Evolutionary conservation across 768 basidiomycete genomes (phyloP).

Genomic region (Boletellus sp.): DNA sequence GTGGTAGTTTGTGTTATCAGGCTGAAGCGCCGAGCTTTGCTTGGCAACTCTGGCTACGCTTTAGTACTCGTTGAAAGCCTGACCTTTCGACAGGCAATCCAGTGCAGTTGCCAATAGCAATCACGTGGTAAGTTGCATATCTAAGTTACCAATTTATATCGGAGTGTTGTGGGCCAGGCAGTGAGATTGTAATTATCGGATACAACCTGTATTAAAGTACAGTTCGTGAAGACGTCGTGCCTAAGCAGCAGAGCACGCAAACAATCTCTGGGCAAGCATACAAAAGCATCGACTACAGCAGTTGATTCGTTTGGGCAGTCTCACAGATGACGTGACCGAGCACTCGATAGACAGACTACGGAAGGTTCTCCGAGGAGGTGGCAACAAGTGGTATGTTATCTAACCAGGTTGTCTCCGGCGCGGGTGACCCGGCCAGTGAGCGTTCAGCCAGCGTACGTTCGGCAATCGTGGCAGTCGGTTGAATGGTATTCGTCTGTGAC

Average conservation of each 20-base stretch:
- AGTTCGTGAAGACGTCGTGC: neutral
- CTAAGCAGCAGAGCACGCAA: neutral
- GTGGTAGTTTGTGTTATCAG: neutral
- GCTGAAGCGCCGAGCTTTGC: neutral
- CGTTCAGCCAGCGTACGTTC: conserved; percentile 41
- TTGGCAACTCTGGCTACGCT: no score
- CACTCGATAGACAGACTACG: neutral
- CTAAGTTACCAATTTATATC: no score
- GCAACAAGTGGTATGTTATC: conserved; percentile 42
- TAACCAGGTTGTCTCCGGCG: conserved; percentile 28
- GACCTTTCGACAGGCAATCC: no score
- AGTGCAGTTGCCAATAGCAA: no score
- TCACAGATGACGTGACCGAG: neutral
- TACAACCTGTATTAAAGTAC: conserved; percentile 17
- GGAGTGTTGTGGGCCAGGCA: neutral
- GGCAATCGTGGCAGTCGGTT: conserved; percentile 42
- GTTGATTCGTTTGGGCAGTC: conserved; percentile 2
- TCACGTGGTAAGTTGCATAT: no score
- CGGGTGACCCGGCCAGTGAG: conserved; percentile 40
- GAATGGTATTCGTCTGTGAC: conserved; percentile 38
- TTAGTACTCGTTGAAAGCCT: no score
- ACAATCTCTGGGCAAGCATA: conserved; percentile 5
- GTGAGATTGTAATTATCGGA: neutral
- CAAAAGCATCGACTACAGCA: conserved; percentile 6
- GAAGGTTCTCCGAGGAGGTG: conserved; percentile 18